These are phyloP conservation scores for Bifiguratus adelaidae DNA, from an alignment of 192 early-diverging fungal genomes.

Conservation along the genomic window DNA sequence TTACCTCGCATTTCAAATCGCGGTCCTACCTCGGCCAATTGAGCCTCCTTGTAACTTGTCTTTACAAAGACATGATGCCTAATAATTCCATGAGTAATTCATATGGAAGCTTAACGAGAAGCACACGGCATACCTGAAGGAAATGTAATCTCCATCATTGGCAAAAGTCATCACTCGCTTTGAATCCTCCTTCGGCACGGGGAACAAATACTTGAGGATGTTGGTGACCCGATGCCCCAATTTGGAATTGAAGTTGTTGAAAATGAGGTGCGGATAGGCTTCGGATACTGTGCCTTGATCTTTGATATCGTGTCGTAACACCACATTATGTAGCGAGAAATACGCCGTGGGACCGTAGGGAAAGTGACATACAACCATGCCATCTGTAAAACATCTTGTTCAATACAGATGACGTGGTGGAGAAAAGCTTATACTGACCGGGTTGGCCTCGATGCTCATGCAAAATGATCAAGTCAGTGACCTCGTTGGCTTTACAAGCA, in stretches of 20 bases:
- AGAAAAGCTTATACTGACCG: conserved; percentile 24
- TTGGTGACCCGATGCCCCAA: conserved; percentile 74
- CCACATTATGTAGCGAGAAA: conserved; percentile 97
- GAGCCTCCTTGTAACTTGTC: conserved; percentile 78
- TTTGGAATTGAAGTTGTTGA: conserved; percentile 87
- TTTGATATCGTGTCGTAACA: conserved; percentile 94
- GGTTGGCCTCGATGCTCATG: conserved; percentile 95
- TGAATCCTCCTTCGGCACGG: conserved; percentile 92
- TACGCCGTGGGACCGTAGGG: conserved; percentile 98
- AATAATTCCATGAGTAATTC: not conserved
- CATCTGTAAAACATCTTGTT: conserved; percentile 40
- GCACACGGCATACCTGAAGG: conserved; percentile 49
- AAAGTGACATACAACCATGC: conserved; percentile 89
- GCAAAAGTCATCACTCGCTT: conserved; percentile 97
- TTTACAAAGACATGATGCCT: conserved; percentile 96
- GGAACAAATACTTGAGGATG: conserved; percentile 94
- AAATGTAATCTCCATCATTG: conserved; percentile 94
- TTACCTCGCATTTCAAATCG: conserved; percentile 93
- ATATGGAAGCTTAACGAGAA: not conserved
- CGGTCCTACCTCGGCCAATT: conserved; percentile 94
- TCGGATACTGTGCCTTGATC: conserved; percentile 95
- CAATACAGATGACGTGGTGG: not conserved
- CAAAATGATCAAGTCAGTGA: conserved; percentile 91
- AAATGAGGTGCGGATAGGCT: conserved; percentile 94
- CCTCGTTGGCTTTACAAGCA: conserved; percentile 87